Base-by-base conservation (phyloP, 2,329 filamentous ascomycete species). In the Delphinella strobiligena region DNA sequence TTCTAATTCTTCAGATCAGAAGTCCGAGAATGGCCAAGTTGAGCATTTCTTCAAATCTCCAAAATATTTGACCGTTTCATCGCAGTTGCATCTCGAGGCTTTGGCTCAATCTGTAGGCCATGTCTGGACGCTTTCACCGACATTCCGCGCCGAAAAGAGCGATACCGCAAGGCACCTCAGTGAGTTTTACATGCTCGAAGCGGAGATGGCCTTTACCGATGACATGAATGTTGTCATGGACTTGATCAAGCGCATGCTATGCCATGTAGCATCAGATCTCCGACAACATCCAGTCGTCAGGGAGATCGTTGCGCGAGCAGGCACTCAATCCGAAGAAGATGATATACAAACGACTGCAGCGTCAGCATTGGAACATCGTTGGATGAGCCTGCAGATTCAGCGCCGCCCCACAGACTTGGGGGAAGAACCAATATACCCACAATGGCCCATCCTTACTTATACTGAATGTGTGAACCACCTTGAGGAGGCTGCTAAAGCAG, bases 111-210 rank as follows among this genome's bases (percentile, higher is more conserved):
- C 88, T 15, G 72, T 95, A 19, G 85, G 85, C 30, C 85, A 82
- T 51, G 91, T 96, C 5, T 98, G 91, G 88, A 83, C 88, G 1
- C 64, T 98, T 9, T 91, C 88, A 4, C 91, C 91, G 2, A 93
- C 87, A 0, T 98, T 98, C 56, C 78, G 91, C 29, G 91, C 91
- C 3, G 91, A 95, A 60, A 80, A 79, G 55, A 95, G 87, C 61
- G 88, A 96, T 54, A 96, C 91, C 0, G 80, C 87, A 4, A 78
- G 91, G 19, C 91, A 98, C 61, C 68, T 98, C 45, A 94, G 86
- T 64, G 91, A 98, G 56, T 96, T 98, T 54, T 96, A 96, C 63
- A 96, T 98, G 91, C 74, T 98, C 2, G 91, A 98, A 61, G 88
- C 80, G 12, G 91, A 98, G 60, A 68, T 88, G 56, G 80, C 78